Conservation (phyloP, 768 basidiomycete species). For the Phanerochaete sordida region DNA sequence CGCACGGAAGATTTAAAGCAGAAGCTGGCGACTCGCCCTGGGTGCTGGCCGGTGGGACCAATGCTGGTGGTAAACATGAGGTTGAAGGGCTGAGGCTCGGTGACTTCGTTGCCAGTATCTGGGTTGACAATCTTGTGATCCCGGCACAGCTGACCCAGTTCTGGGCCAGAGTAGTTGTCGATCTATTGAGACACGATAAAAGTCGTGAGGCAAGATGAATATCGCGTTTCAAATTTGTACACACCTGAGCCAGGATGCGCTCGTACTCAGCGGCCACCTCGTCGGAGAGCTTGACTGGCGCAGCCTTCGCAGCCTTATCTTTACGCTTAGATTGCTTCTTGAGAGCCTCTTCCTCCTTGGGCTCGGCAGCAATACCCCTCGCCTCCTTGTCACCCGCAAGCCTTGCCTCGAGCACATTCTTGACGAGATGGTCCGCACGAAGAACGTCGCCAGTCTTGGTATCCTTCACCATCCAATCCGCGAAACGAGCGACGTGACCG, state of each 20-base stretch:
- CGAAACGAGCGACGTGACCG: constrained; percentile 96
- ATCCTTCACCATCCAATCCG: constrained; percentile 99
- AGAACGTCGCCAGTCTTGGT: constrained; percentile 92
- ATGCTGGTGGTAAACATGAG: constrained; percentile 98
- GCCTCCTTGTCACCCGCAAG: constrained; percentile 91
- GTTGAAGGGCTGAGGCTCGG: constrained; percentile 94
- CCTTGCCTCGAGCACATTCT: constrained; percentile 85
- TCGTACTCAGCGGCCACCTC: constrained; percentile 76
- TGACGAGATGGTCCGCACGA: constrained; percentile 94
- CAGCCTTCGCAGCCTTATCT: constrained; percentile 65
- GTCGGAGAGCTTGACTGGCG: constrained; percentile 72
- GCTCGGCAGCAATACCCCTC: constrained; percentile 64
- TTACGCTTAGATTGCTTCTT: constrained; percentile 75
- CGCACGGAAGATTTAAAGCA: neutral
- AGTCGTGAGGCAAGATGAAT: neutral
- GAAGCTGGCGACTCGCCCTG: constrained; percentile 56
- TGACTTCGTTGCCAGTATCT: constrained; percentile 87
- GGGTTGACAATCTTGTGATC: constrained; percentile 83
- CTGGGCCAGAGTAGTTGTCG: constrained; percentile 89
- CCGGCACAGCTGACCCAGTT: constrained; percentile 83
- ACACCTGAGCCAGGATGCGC: constrained; percentile 79
- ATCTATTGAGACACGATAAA: constrained; percentile 45
- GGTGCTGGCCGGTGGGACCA: constrained; percentile 95
- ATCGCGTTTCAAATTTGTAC: constrained; percentile 20
- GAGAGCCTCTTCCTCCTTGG: constrained; percentile 46